These are phyloP conservation scores for Paramyrothecium roridum DNA, from an alignment of 2,329 filamentous ascomycete genomes.

Conservation along the genomic window DNA sequence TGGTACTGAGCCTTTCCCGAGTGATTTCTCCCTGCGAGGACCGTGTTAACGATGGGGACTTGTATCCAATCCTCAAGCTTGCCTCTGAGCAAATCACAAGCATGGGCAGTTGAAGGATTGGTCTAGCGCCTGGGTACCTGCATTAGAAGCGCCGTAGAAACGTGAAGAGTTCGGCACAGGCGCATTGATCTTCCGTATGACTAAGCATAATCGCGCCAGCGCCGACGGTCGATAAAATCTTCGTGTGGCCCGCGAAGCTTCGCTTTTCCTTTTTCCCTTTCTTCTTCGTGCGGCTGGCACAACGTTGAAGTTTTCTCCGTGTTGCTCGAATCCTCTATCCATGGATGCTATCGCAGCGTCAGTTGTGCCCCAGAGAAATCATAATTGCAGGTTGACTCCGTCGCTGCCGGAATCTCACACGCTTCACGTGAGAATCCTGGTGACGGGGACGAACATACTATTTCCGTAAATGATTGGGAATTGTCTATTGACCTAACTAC, in stretches of 20 bases:
- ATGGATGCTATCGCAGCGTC: conserved; percentile 64
- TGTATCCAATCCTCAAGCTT: too few relatives aligned
- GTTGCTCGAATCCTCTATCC: conserved; percentile 68
- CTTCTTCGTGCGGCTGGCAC: conserved; percentile 79
- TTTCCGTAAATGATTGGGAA: background rate
- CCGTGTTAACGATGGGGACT: too few relatives aligned
- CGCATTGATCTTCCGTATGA: conserved; percentile 7
- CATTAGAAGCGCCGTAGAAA: background rate
- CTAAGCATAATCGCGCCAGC: conserved; percentile 13
- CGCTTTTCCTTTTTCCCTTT: conserved; percentile 44
- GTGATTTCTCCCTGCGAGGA: too few relatives aligned
- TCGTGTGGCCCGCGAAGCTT: conserved; percentile 19
- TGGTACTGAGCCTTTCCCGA: too few relatives aligned
- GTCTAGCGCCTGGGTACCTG: too few relatives aligned
- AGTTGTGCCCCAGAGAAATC: conserved; percentile 73
- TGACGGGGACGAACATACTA: conserved; percentile 41
- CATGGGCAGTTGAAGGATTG: too few relatives aligned
- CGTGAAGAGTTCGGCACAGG: background rate
- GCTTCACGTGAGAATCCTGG: conserved; percentile 24
- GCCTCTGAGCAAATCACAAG: too few relatives aligned
- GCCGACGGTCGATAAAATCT: conserved; percentile 25
- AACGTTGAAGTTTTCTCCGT: conserved; percentile 67
- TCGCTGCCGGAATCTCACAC: conserved; percentile 39
- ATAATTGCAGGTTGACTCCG: conserved; percentile 71
- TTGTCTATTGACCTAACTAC: background rate